Conservation (phyloP, 805 yeast genomes). For the Jamesozyma piceae region DNA sequence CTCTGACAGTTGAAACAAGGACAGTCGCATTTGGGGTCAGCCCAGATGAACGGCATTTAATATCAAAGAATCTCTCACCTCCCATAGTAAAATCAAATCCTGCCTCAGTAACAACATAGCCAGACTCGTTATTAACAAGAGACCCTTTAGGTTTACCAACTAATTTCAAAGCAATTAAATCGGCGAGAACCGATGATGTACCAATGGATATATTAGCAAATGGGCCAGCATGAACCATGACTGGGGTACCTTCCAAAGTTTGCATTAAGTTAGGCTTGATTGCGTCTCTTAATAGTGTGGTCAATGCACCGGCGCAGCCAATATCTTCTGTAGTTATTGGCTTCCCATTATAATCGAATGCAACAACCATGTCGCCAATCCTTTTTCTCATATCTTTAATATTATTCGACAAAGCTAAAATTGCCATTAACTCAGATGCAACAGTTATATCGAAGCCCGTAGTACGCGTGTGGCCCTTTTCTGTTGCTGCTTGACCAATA, state of each 20-base stretch:
- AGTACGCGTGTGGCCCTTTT: conserved; percentile 74
- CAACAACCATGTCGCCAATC: conserved; percentile 84
- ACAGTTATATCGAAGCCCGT: conserved; percentile 95
- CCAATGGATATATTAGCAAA: conserved; percentile 97
- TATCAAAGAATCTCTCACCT: conserved; percentile 93
- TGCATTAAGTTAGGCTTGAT: conserved; percentile 96
- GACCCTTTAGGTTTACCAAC: conserved; percentile 49
- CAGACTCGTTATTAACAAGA: conserved; percentile 35
- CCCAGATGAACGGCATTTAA: conserved; percentile 89
- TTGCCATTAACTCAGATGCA: conserved; percentile 95
- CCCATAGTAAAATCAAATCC: conserved; percentile 99
- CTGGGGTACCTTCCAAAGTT: conserved; percentile 95
- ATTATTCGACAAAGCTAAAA: conserved; percentile 72
- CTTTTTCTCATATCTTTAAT: conserved; percentile 79
- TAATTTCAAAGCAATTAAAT: conserved; percentile 81
- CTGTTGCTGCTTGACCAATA: conserved; percentile 87
- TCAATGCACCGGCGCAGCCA: conserved; percentile 91
- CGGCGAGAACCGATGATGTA: conserved; percentile 90
- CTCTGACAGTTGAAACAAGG: conserved; percentile 91
- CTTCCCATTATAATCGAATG: conserved; percentile 59
- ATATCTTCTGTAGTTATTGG: conserved; percentile 92
- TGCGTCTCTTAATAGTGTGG: conserved; percentile 92
- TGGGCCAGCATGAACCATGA: conserved; percentile 95
- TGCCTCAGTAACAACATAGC: conserved; percentile 94
- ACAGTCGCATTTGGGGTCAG: conserved; percentile 83